Conservation (phyloP, 2,329 filamentous ascomycete species). For the Colletotrichum shisoi region DNA sequence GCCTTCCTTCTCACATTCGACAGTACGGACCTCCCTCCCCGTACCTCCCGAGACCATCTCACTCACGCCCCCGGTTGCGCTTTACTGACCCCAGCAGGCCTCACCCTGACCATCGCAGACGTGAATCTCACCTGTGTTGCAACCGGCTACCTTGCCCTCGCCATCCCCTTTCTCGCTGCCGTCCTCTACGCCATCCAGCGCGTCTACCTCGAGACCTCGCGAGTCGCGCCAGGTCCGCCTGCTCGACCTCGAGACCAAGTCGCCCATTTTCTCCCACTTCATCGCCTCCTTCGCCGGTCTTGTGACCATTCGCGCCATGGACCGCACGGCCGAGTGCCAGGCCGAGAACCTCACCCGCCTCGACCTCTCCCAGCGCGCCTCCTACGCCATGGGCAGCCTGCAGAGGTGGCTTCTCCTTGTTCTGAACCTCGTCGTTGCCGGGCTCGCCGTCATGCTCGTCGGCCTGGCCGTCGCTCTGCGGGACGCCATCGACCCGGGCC, state of each 20-base stretch:
- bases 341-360: slow-evolving; percentile 58
- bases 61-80: background rate
- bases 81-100: slow-evolving; percentile 1
- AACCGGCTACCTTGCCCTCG: slow-evolving; percentile 56
- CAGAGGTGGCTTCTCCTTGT: slow-evolving; percentile 66
- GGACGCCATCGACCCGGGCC: slow-evolving; percentile 10
- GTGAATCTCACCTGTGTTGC: slow-evolving; percentile 56
- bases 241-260: slow-evolving; percentile 55
- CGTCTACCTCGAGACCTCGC: slow-evolving; percentile 55
- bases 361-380: slow-evolving; percentile 63
- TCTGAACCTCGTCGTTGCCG: slow-evolving; percentile 58
- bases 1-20: slow-evolving; percentile 42
- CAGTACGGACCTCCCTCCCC: background rate
- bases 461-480: slow-evolving; percentile 50
- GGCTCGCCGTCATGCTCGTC: slow-evolving; percentile 56
- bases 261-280: slow-evolving; percentile 52
- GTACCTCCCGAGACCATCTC: too few relatives aligned
- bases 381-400: slow-evolving; percentile 64
- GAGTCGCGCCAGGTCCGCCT: slow-evolving; percentile 53
- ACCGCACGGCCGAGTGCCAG: slow-evolving; percentile 56
- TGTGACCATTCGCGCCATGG: slow-evolving; percentile 62
- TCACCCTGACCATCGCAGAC: slow-evolving; percentile 49
- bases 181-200: slow-evolving; percentile 47
- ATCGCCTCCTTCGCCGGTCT: slow-evolving; percentile 59
- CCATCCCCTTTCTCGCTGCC: slow-evolving; percentile 49